Conservation (phyloP, 1,284 basidiomycete species). For the Marasmius sp. region DNA sequence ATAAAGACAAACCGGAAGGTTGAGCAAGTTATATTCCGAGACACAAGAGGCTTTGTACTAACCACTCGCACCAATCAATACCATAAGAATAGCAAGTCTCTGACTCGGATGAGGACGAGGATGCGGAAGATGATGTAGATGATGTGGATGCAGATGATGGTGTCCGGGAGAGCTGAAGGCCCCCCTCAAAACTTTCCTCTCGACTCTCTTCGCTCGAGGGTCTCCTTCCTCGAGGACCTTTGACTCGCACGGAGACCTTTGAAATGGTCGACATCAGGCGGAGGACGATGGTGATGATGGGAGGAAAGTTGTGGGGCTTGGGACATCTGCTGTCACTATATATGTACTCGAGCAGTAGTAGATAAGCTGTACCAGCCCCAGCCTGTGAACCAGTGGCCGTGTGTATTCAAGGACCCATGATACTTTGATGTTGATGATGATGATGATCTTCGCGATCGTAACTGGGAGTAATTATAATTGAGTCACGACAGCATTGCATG, state of each 20-base stretch:
- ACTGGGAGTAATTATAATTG: no score
- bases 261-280: neutral
- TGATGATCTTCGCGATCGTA: no score
- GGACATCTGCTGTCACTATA: no score
- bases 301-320: neutral
- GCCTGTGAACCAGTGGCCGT: neutral
- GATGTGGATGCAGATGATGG: constrained; percentile 21
- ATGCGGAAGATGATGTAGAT: constrained; percentile 18
- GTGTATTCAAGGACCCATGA: neutral
- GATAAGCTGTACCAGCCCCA: no score
- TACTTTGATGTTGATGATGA: no score
- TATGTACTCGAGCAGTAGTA: no score
- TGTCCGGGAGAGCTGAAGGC: constrained; percentile 15
- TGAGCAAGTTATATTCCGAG: neutral
- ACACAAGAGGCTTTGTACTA: neutral
- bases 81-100: neutral
- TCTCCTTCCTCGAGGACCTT: constrained; percentile 1
- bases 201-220: neutral
- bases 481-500: no score
- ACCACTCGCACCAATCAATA: constrained; percentile 7
- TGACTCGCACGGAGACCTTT: neutral
- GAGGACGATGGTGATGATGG: neutral
- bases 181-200: neutral
- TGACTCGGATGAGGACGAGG: constrained; percentile 17
- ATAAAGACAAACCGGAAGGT: neutral